phyloP scores from a whole-genome alignment of 2,329 filamentous ascomycete genomes.

The Diplodia scrobiculata region DNA sequence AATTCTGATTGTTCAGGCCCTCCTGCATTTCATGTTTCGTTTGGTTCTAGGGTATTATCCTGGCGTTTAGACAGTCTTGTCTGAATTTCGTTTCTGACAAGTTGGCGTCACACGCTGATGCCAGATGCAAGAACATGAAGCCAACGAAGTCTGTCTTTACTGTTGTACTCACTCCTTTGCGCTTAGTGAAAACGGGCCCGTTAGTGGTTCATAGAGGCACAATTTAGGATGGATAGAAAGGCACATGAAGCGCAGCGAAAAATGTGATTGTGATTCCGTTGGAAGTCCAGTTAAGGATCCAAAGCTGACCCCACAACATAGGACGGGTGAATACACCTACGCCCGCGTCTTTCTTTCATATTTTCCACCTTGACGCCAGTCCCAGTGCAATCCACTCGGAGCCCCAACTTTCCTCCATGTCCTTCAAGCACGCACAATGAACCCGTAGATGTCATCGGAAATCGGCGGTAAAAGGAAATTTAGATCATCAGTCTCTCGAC shows the following conservation, averaged over 20 bases:
- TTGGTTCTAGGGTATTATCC: background rate
- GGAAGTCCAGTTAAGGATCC: conserved; percentile 25
- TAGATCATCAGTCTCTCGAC: conserved; percentile 93
- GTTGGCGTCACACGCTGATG: background rate
- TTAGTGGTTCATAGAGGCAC: background rate
- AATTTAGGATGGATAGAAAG: background rate
- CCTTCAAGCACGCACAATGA: background rate
- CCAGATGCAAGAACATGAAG: background rate
- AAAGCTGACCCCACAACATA: conserved; percentile 1
- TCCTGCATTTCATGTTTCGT: background rate
- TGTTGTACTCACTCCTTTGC: background rate
- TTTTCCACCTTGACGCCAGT: background rate
- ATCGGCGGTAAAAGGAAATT: background rate
- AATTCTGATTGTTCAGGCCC: background rate
- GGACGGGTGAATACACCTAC: background rate
- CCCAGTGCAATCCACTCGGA: background rate
- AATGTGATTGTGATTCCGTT: background rate
- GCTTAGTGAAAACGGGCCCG: background rate
- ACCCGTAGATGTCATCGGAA: background rate
- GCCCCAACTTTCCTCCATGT: background rate
- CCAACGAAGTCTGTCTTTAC: background rate
- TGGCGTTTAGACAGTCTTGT: too few species aligned
- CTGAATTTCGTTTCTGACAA: too few species aligned
- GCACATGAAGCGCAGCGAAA: background rate
- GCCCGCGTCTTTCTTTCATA: background rate